Base-by-base conservation (phyloP, 2,329 filamentous ascomycete genomes). In the Lojkania enalia region DNA sequence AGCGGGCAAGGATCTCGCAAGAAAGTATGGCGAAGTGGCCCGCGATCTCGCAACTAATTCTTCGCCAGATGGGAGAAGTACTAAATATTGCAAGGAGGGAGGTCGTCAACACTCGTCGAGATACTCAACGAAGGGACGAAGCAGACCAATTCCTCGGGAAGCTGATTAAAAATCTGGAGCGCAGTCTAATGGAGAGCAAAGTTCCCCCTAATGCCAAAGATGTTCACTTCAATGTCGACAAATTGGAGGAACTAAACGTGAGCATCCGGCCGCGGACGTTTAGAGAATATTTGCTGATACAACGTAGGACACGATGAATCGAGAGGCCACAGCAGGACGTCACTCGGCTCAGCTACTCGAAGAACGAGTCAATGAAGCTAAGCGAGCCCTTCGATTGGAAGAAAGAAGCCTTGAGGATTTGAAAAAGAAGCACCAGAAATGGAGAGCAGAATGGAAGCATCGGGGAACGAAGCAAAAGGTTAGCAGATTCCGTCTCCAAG, bases 221-320 rank as follows among this genome's bases (percentile, higher is more conserved):
- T 5, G 72, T 75, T 13, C 75, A 81, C 38, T 80, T 89, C 35
- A 78, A 86, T 57, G 84, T 84, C 51, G 85, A 88, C 61, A 79
- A 76, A 55, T 78, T 84, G 12, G 71, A 85, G 6, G 79, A 84
- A 55, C 78, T 77, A n/a, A 81, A 81, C 49, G 61, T 63, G 20
- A 51, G 64, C 20, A 42, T 64, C 29, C 25, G 9, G 33, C 9
- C 30, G 15, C 30, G 9, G 7, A 16, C 9, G 30, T 9, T n/a
- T 27, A 9, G 15, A 36, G 6, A 5, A 15, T 15, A 36, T 36
- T 9, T 36, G 19, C 9, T 21, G 18, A 20, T 21, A 33, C 21
- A 36, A 6, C 19, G 9, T 15, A 36, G 33, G 16, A 20, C 33
- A 11, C 11, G 9, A 20, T 36, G 33, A 60, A 71, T 71, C 47